phyloP scores from a whole-genome alignment of 805 yeast species.

The Wickerhamomyces sydowiorum region DNA sequence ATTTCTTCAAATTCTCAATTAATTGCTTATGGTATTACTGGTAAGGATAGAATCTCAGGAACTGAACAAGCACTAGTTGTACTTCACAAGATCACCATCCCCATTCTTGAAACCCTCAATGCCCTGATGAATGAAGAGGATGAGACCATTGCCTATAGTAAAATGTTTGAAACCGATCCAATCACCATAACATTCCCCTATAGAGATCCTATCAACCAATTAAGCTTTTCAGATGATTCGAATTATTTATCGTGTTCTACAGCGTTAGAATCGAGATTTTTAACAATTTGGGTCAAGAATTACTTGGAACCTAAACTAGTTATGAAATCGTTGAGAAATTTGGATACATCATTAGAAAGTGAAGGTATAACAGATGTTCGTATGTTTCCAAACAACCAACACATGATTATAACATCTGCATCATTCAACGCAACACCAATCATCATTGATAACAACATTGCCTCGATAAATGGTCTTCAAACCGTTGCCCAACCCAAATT shows the following conservation, averaged over 20 bases:
- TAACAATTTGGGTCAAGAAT: constrained; percentile 64
- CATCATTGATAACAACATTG: constrained; percentile 58
- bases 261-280: constrained; percentile 66
- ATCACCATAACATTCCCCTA: constrained; percentile 78
- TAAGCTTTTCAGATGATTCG: constrained; percentile 70
- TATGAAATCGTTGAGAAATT: constrained; percentile 59
- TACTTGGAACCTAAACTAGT: constrained; percentile 59
- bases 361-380: constrained; percentile 85
- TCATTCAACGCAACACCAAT: constrained; percentile 65
- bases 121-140: too few species aligned
- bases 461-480: constrained; percentile 31
- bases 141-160: too few species aligned
- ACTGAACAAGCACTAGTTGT: constrained; percentile 74
- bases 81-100: constrained; percentile 35
- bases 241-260: constrained; percentile 65
- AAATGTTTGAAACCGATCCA: constrained; percentile 33
- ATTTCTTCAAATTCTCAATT: constrained; percentile 58
- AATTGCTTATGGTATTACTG: constrained; percentile 78
- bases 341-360: constrained; percentile 64
- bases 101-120: background rate
- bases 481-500: constrained; percentile 55
- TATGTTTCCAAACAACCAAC: constrained; percentile 62
- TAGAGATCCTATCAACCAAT: constrained; percentile 72
- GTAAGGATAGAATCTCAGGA: constrained; percentile 62
- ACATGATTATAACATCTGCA: constrained; percentile 52